These are phyloP conservation scores for Coccomyxa sp. DNA, from an alignment of 139 green algal genomes.

Conservation along the genomic window DNA sequence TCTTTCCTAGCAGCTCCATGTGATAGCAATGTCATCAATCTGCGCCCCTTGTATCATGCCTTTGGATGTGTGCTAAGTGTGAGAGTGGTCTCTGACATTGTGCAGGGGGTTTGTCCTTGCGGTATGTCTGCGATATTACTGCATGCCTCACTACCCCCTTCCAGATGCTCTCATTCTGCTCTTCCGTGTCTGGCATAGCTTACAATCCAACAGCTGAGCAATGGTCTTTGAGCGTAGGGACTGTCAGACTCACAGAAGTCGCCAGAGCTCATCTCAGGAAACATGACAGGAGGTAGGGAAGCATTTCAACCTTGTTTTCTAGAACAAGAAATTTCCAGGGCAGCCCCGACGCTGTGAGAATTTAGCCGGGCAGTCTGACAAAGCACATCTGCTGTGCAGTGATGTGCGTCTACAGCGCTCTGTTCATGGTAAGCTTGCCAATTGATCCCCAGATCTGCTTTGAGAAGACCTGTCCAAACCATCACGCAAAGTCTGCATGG, in stretches of 20 bases:
- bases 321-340: not conserved
- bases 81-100: too few relatives aligned
- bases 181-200: not conserved
- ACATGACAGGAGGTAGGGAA: slow-evolving; percentile 60
- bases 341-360: not conserved
- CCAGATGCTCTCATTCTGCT: not conserved
- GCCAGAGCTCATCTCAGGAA: slow-evolving; percentile 55
- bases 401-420: slow-evolving; percentile 69
- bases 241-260: slow-evolving; percentile 64
- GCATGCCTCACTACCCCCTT: not conserved
- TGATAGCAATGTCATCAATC: too few relatives aligned
- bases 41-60: too few relatives aligned
- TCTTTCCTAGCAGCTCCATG: too few relatives aligned
- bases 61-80: too few relatives aligned
- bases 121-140: slow-evolving; percentile 17
- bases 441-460: not conserved
- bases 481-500: too few relatives aligned
- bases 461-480: not conserved
- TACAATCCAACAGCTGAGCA: not conserved
- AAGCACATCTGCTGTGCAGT: slow-evolving; percentile 7
- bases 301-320: not conserved
- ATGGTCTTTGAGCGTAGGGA: slow-evolving; percentile 29
- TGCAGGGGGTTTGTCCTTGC: slow-evolving; percentile 78
- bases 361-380: not conserved
- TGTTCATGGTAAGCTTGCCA: slow-evolving; percentile 81